Percentiles rank a stretch among this genome's conserved stretches.
Conservation (phyloP, 2,329 filamentous ascomycete species). For the Pestalotiopsis sp. region DNA sequence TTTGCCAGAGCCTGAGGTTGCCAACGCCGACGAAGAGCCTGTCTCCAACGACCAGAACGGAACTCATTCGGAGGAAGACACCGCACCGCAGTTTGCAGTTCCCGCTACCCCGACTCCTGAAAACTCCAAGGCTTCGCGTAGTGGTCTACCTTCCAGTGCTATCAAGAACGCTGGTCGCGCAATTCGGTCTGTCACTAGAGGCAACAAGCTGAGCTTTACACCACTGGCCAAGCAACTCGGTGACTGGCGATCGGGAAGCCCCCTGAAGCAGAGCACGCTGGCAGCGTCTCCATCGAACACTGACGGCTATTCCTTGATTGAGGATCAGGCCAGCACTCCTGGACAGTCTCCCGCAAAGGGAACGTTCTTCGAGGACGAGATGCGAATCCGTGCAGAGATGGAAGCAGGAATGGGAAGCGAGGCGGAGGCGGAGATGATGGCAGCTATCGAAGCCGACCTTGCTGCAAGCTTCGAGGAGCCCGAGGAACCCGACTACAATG, state of each 20-base stretch:
- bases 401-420: conserved; percentile 30
- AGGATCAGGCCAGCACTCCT: conserved; percentile 23
- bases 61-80: conserved; percentile 26
- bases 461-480: conserved; percentile 37
- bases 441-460: conserved; percentile 36
- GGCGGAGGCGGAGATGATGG: conserved; percentile 36
- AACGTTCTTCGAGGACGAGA: conserved; percentile 65
- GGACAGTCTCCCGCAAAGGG: conserved; percentile 44
- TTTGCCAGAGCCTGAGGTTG: conserved; percentile 43
- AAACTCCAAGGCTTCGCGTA: conserved; percentile 24
- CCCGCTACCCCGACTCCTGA: conserved; percentile 47
- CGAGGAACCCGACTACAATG: conserved; percentile 43
- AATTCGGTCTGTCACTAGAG: conserved; percentile 32
- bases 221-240: conserved; percentile 64
- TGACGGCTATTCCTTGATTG: conserved; percentile 29
- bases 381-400: conserved; percentile 37
- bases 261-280: conserved; percentile 39
- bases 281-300: conserved; percentile 29
- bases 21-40: conserved; percentile 60
- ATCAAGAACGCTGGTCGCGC: conserved; percentile 30
- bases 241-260: conserved; percentile 65
- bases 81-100: conserved; percentile 31
- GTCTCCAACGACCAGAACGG: conserved; percentile 32
- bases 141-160: conserved; percentile 27
- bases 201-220: conserved; percentile 58